These are phyloP conservation scores for Ilyonectria destructans DNA, from an alignment of 2,329 filamentous ascomycete genomes.

Conservation along the genomic window DNA sequence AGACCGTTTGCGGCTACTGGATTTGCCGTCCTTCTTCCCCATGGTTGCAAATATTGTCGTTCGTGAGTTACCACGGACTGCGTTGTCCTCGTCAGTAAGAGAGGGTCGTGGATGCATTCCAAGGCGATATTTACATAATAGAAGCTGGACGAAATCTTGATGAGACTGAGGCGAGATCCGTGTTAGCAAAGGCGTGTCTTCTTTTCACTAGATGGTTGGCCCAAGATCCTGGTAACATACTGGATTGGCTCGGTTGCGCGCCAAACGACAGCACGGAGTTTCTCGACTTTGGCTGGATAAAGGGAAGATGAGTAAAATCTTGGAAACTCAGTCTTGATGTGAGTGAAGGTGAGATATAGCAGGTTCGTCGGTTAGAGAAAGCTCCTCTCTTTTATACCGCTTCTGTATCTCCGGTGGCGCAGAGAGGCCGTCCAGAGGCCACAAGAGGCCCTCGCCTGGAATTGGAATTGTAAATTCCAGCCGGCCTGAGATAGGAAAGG, in stretches of 20 bases:
- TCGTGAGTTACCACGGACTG: background rate
- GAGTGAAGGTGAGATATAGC: background rate
- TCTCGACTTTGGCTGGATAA: background rate
- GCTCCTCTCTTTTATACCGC: background rate
- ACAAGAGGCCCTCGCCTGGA: background rate
- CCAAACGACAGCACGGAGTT: background rate
- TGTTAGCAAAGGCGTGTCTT: background rate
- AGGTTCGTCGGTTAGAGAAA: background rate
- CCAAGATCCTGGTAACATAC: background rate
- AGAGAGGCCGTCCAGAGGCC: background rate
- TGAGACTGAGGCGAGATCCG: background rate
- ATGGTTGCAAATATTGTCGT: conserved; percentile 18
- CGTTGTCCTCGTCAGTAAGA: background rate
- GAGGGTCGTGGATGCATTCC: background rate
- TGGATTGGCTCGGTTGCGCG: background rate
- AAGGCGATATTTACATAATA: background rate
- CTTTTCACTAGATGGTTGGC: background rate
- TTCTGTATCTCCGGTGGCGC: background rate
- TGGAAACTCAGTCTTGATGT: background rate
- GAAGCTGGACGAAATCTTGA: background rate
- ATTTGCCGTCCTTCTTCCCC: conserved; percentile 36
- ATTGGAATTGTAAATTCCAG: background rate
- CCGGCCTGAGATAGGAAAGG: conserved; percentile 2
- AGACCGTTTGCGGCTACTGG: conserved; percentile 33
- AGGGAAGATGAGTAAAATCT: background rate